Base-by-base conservation (phyloP, 805 yeast genomes). In the Candida coleopterorum region DNA sequence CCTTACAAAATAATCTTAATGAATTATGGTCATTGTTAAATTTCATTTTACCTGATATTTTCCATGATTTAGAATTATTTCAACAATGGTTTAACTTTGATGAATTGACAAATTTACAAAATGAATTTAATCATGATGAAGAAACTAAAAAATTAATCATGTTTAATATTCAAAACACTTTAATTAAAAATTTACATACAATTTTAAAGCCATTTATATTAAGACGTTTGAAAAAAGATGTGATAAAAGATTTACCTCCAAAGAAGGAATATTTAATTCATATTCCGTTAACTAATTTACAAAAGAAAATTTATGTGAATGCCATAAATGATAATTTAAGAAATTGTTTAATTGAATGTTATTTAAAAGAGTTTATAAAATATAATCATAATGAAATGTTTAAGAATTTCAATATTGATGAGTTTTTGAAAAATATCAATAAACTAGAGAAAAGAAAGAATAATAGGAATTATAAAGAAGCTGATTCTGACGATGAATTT, bases 81-180 rank as follows among this genome's bases (percentile, higher is more conserved):
- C 94, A 90, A 56, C 83, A 81, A 52, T 90, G 97, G 97, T 93
- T 90, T 60, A 94, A 93, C 56, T 85, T 85, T 48, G 75, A 79
- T 31, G 79, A 75, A 26, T 53, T 81, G 27, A 69, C 74, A 6
- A 60, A 63, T 15, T 47, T 46, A 8, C 44, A 45, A 14, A 46
- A 35, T 24, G 50, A 47, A 16, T 48, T 48, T 35, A 62, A 63
- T 9, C 6, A 6, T 20, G 71, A 66, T 18, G 52, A 56, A 15
- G 75, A 70, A 35, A 66, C 71, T 18, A 71, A 60, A 42, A 70
- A 64, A 45, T 53, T 79, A 27, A 75, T 87, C 26, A 77, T 77
- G 67, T 75, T 47, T 73, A 82, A 54, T 38, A 49, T 66, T 28
- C 68, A 64, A 41, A 54, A 50, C 34, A 74, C 76, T 35, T 62